Conservation (phyloP, 805 yeast genomes). For the Candida anglica region DNA sequence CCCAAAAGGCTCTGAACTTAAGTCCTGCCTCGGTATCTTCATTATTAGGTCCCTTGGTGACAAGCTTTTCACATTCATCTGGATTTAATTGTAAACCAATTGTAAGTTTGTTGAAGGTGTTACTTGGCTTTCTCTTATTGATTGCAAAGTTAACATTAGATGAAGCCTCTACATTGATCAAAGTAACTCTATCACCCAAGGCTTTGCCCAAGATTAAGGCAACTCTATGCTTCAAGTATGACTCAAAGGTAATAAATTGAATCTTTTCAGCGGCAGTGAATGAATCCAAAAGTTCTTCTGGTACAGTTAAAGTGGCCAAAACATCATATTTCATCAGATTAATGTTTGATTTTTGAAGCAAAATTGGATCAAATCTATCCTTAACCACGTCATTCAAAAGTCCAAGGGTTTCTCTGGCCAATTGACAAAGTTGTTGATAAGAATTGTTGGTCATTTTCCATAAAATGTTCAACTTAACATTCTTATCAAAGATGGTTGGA, state of each 20-base stretch:
- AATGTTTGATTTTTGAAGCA: conserved; percentile 56
- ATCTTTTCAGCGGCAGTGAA: conserved; percentile 73
- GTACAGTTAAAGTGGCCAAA: conserved; percentile 49
- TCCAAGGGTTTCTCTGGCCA: conserved; percentile 64
- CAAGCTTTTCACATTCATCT: conserved; percentile 70
- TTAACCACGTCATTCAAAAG: conserved; percentile 73
- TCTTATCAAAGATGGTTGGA: conserved; percentile 75
- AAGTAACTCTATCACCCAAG: conserved; percentile 46
- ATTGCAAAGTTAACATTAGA: conserved; percentile 30
- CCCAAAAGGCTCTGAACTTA: conserved; percentile 86
- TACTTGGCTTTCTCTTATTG: conserved; percentile 51
- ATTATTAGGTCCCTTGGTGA: conserved; percentile 81
- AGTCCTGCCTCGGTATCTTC: conserved; percentile 51
- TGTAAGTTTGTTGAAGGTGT: conserved; percentile 25
- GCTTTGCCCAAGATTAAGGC: conserved; percentile 54
- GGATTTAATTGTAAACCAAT: conserved; percentile 68
- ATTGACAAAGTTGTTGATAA: conserved; percentile 55
- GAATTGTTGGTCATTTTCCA: conserved; percentile 77
- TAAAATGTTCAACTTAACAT: conserved; percentile 70
- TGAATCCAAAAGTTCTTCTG: conserved; percentile 34
- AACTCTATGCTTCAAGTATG: conserved; percentile 59
- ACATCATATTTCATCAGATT: conserved; percentile 65
- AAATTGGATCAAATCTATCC: conserved; percentile 79
- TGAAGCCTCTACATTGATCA: conserved; percentile 30
- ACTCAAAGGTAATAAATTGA: conserved; percentile 65